Conservation (phyloP, 768 basidiomycete species). For the Collybiopsis confluens region DNA sequence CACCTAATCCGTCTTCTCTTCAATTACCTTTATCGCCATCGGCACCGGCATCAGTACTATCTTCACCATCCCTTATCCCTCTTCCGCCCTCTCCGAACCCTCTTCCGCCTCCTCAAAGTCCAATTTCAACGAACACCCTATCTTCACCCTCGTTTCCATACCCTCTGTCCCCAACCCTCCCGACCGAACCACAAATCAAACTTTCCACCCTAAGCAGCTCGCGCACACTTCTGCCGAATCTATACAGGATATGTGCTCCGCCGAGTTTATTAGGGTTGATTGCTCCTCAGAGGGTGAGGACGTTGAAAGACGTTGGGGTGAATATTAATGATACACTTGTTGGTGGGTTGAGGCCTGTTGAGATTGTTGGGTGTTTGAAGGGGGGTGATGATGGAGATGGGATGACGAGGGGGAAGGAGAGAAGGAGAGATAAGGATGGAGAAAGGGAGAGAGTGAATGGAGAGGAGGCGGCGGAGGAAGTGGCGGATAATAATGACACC, state of each 20-base stretch:
- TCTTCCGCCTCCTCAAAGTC: conserved; percentile 1
- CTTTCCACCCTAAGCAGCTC: conserved; percentile 13
- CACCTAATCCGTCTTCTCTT: neutral
- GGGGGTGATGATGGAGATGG: too few species aligned
- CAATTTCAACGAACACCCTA: too few species aligned
- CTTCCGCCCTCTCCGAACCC: conserved; percentile 2
- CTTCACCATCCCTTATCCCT: neutral
- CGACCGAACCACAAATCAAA: neutral
- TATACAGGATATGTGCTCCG: conserved; percentile 34
- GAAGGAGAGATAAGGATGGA: too few species aligned
- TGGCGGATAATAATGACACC: too few species aligned
- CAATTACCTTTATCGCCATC: too few species aligned
- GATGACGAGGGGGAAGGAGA: neutral
- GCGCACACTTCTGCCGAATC: conserved; percentile 35
- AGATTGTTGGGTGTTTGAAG: conserved; percentile 25
- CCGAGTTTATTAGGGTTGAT: conserved; percentile 20
- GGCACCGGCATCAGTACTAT: too few species aligned
- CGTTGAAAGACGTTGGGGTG: conserved; percentile 28
- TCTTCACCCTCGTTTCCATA: too few species aligned
- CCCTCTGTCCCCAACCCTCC: too few species aligned
- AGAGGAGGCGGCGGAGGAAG: too few species aligned
- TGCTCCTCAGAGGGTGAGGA: conserved; percentile 5
- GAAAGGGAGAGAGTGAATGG: neutral
- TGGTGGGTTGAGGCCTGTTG: conserved; percentile 39
- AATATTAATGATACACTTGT: conserved; percentile 43